Evolutionary conservation across 768 basidiomycete species (phyloP).

Genomic region (Leccinum ochraceum): DNA sequence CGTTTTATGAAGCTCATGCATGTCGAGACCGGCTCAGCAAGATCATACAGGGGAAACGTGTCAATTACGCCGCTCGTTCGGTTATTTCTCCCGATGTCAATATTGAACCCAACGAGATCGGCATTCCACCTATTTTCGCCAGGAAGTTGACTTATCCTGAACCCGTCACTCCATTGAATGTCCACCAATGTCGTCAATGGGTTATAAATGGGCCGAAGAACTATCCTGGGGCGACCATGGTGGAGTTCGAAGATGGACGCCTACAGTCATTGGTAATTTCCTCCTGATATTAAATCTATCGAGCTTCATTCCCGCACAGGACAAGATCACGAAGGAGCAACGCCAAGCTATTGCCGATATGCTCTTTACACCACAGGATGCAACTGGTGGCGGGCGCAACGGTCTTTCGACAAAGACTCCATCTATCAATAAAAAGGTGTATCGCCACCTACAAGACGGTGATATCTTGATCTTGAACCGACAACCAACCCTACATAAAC

Average conservation of each 20-base stretch:
- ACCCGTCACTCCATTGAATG: conserved; percentile 90
- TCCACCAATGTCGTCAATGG: conserved; percentile 81
- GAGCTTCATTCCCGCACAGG: conserved; percentile 45
- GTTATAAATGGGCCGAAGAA: conserved; percentile 89
- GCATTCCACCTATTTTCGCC: conserved; percentile 96
- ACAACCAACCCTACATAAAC: conserved; percentile 98
- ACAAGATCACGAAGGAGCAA: conserved; percentile 83
- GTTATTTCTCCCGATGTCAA: conserved; percentile 99
- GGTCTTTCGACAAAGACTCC: conserved; percentile 77
- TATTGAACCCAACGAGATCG: conserved; percentile 98
- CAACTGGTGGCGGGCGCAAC: conserved; percentile 43
- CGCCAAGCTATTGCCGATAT: conserved; percentile 95
- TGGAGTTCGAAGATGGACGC: conserved; percentile 94
- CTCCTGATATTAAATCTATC: not conserved
- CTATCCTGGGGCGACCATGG: conserved; percentile 92
- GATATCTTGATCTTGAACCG: conserved; percentile 96
- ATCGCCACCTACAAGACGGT: conserved; percentile 90
- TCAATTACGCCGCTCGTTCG: conserved; percentile 99
- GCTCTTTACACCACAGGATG: conserved; percentile 86
- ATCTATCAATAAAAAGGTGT: conserved; percentile 95
- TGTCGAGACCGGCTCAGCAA: conserved; percentile 3
- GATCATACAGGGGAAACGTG: conserved; percentile 84
- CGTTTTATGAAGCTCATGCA: conserved; percentile 22
- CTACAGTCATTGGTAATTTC: conserved; percentile 71
- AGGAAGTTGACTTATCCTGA: conserved; percentile 96